Percentiles rank a stretch among this genome's conserved stretches.
Conservation (phyloP, 768 basidiomycete species). For the Lepiota venenata region DNA sequence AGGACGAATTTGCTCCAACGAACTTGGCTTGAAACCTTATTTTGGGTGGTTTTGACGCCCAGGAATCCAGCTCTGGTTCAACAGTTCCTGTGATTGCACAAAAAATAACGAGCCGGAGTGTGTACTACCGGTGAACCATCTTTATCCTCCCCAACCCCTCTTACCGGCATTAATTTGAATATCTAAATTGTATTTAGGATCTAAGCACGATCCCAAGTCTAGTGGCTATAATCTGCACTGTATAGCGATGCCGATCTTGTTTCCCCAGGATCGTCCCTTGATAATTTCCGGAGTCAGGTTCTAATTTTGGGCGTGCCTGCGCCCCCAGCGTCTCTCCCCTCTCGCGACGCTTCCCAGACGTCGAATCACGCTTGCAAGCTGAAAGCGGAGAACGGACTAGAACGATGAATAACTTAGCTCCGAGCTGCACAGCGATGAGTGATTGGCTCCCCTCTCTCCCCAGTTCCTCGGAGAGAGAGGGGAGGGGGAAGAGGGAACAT, state of each 20-base stretch:
- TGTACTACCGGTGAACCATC: neutral
- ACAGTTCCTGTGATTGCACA: neutral
- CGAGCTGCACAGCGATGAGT: neutral
- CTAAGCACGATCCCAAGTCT: neutral
- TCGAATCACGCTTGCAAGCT: too few relatives aligned
- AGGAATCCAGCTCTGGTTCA: conserved; percentile 2
- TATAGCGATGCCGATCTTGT: conserved; percentile 4
- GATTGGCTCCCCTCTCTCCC: neutral
- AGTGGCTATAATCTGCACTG: neutral
- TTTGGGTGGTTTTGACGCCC: neutral
- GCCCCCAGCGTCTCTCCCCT: neutral
- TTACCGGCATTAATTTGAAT: neutral
- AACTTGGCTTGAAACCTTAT: neutral
- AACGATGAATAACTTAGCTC: too few relatives aligned
- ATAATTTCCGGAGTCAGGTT: neutral
- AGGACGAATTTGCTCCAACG: neutral
- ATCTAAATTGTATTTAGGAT: neutral
- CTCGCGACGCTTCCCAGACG: too few relatives aligned
- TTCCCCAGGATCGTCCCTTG: neutral
- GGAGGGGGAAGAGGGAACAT: neutral
- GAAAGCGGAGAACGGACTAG: too few relatives aligned
- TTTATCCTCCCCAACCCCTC: neutral
- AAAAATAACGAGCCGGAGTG: neutral
- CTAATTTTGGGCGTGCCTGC: neutral
- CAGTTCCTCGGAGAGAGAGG: neutral